These are phyloP conservation scores for Eimeria sp. DNA, from an alignment of 169 alveolate genomes.

Conservation along the genomic window DNA sequence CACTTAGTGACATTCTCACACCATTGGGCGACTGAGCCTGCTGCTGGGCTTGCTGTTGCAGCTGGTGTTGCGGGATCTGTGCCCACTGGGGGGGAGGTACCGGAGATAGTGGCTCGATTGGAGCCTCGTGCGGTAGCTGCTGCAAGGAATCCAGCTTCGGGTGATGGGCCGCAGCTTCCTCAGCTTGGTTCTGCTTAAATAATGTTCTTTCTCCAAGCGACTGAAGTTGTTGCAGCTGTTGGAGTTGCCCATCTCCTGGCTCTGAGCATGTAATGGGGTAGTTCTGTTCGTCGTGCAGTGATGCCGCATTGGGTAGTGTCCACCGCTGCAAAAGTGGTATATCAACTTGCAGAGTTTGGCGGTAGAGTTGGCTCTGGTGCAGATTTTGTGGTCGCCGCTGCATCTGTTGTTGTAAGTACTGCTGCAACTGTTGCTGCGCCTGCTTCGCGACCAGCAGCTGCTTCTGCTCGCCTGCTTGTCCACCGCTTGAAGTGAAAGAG, in stretches of 20 bases:
- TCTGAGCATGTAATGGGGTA: conserved; percentile 36
- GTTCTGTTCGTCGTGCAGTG: conserved; percentile 40
- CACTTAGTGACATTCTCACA: not conserved
- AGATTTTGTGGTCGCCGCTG: conserved; percentile 31
- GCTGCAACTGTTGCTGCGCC: conserved; percentile 59
- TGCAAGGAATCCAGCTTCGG: conserved; percentile 34
- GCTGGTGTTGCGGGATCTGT: conserved; percentile 59
- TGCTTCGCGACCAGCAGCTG: conserved; percentile 20
- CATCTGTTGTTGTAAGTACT: not conserved
- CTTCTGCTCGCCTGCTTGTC: conserved; percentile 10
- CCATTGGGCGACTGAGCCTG: not conserved
- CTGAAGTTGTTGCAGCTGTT: conserved; percentile 56
- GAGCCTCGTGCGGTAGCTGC: not conserved
- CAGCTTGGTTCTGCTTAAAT: not conserved
- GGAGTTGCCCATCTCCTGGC: not conserved
- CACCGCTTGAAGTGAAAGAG: not conserved
- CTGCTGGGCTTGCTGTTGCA: not conserved
- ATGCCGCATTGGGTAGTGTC: not conserved
- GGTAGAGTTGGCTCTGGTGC: conserved; percentile 12
- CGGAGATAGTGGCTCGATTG: conserved; percentile 51
- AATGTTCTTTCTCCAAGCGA: not conserved
- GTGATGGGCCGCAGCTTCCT: not conserved
- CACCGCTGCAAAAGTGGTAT: not conserved
- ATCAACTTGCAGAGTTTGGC: not conserved
- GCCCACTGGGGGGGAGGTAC: conserved; percentile 77